Evolutionary conservation across 345 rosid genomes (phyloP), one percentile per base, ranked within the genome.

Genomic region (Turritis glabra): DNA sequence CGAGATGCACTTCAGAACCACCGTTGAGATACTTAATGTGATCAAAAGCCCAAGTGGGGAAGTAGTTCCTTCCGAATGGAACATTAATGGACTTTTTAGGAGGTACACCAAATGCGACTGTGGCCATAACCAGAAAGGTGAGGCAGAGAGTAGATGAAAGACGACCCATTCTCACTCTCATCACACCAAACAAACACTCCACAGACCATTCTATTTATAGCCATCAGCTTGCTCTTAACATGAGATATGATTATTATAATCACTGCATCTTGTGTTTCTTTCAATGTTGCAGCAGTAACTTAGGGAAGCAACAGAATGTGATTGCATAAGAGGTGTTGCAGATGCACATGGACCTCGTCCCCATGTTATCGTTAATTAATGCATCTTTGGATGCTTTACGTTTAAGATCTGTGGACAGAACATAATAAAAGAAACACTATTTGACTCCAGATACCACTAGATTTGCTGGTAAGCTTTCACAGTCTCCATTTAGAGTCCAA

Each of bases 31-130:
- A 88, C 80, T 87, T 90, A 63, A 92, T 92, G 83, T 92, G 98
- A 78, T 92, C 98, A 72, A 88, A 90, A 72, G 96, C 94, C 94
- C 98, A 92, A 12, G 96, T 90, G 13, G 96, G 96, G 40, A 61
- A 33, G 23, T 92, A 92, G 87, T 92, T 92, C 63, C 97, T 81
- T 0, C 88, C 86, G 41, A 92, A 92, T 4, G 94, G 82, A 66
- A 92, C 94, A 3, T 77, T 75, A 3, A 88, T 77, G 9, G 97
- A 84, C 76, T 26, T 85, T 65, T 72, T 88, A 13, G 85, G 94
- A 44, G 88, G 72, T 21, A 82, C 80, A 63, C 77, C 92, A 87
- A 82, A 75, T 56, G 90, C 64, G 40, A 76, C 85, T 9, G 83
- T 80, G 29, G 61, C 91, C 89, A 83, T 41, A 48, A 81, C 67